Conservation (phyloP, 129 eudicot species). For the Arctium minus region DNA sequence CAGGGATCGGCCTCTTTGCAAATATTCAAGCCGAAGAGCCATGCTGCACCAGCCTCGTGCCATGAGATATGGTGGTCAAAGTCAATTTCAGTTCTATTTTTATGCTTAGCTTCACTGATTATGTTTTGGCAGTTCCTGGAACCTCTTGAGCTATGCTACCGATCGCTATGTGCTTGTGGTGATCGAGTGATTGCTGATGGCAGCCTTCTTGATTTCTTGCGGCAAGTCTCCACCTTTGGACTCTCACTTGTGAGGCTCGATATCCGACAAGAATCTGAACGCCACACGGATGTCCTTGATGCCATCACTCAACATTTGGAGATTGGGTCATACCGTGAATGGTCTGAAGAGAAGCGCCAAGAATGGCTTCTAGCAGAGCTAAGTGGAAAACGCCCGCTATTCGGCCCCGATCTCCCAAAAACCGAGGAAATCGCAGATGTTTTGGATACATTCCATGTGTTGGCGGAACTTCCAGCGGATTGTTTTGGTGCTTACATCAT, state of each 20-base stretch:
- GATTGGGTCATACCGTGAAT: constrained; percentile 84
- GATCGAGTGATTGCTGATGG: constrained; percentile 95
- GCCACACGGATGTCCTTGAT: constrained; percentile 95
- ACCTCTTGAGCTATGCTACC: constrained; percentile 95
- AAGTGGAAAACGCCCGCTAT: constrained; percentile 81
- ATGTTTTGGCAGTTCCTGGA: constrained; percentile 68
- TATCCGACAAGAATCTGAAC: constrained; percentile 93
- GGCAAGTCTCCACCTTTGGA: constrained; percentile 96
- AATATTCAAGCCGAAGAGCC: not conserved
- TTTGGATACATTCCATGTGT: constrained; percentile 71
- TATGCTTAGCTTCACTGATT: constrained; percentile 4
- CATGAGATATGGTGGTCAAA: not conserved
- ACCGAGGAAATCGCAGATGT: constrained; percentile 96
- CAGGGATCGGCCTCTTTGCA: not conserved
- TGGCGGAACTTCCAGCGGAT: constrained; percentile 89
- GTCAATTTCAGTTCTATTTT: not conserved
- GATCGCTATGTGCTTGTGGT: constrained; percentile 92
- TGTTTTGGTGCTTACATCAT: constrained; percentile 99
- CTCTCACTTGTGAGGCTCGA: constrained; percentile 92
- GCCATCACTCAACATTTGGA: constrained; percentile 88
- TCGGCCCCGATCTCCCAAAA: constrained; percentile 87
- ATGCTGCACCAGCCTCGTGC: not conserved
- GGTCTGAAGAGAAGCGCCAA: constrained; percentile 87
- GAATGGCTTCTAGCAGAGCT: constrained; percentile 96
- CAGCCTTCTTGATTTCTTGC: constrained; percentile 86